Evolutionary conservation across 106 monocot genomes (phyloP).

Genomic region (Apostasia shenzhenica): DNA sequence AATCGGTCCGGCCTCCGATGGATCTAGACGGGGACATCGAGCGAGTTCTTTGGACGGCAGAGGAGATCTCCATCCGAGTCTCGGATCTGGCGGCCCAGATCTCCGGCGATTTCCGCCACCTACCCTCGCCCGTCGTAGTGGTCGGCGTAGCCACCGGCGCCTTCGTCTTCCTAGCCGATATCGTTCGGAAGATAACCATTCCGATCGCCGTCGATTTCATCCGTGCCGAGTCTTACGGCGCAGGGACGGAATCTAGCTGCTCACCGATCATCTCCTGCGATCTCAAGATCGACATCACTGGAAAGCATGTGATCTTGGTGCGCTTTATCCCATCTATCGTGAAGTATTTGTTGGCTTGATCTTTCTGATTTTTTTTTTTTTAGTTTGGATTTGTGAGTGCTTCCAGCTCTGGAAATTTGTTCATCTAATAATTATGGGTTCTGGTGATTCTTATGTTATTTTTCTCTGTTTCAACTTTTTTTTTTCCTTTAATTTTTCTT

Average conservation of each 20-base stretch:
- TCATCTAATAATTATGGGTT: no score
- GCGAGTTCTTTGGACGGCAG: constrained; percentile 66
- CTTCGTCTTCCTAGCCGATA: constrained; percentile 77
- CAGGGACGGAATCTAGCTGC: constrained; percentile 60
- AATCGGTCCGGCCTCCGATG: neutral
- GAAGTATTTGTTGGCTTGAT: neutral
- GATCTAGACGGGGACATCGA: constrained; percentile 40
- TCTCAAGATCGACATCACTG: constrained; percentile 66
- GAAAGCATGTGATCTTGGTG: constrained; percentile 86
- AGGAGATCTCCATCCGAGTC: constrained; percentile 54
- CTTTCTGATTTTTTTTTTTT: neutral
- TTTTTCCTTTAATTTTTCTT: no score
- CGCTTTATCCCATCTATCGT: neutral
- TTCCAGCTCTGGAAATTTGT: no score
- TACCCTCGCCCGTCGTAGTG: constrained; percentile 16
- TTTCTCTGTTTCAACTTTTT: no score
- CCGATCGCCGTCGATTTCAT: constrained; percentile 67
- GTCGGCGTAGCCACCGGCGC: constrained; percentile 92
- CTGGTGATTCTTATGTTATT: no score
- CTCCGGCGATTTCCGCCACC: constrained; percentile 31
- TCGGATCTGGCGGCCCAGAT: constrained; percentile 47
- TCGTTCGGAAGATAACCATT: constrained; percentile 47
- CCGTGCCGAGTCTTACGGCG: constrained; percentile 81
- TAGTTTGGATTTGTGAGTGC: neutral
- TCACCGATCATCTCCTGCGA: constrained; percentile 54